These are phyloP conservation scores for Oemleria cerasiformis DNA, from an alignment of 306 rosid genomes.

Conservation along the genomic window DNA sequence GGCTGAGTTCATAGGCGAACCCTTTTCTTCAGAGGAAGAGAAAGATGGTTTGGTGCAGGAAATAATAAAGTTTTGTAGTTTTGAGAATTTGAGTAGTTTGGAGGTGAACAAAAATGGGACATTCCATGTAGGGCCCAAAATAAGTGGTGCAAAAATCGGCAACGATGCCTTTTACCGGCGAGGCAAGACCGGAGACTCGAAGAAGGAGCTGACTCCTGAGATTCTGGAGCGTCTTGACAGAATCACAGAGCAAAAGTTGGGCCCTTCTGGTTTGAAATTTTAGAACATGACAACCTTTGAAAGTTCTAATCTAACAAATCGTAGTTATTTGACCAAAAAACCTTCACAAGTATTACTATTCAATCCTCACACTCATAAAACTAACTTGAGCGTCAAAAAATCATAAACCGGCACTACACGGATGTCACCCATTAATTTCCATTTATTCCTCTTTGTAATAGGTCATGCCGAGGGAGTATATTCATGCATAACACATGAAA, in stretches of 20 bases:
- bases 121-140: not conserved
- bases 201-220: slow-evolving; percentile 11
- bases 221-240: slow-evolving; percentile 15
- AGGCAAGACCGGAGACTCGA: slow-evolving; percentile 27
- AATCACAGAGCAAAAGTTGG: slow-evolving; percentile 13
- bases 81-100: slow-evolving; percentile 21
- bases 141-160: not conserved
- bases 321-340: too few species aligned
- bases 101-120: slow-evolving; percentile 22
- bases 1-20: slow-evolving; percentile 19
- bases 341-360: too few species aligned
- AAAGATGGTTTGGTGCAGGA: not conserved
- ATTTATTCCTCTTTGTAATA: too few species aligned
- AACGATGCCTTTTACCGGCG: slow-evolving; percentile 8
- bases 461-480: too few species aligned
- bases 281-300: not conserved
- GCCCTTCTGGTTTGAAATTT: slow-evolving; percentile 1
- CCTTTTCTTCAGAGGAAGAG: slow-evolving; percentile 24
- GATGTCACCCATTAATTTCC: too few species aligned
- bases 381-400: too few species aligned
- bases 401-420: too few species aligned
- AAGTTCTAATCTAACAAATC: too few species aligned
- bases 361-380: too few species aligned
- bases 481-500: too few species aligned
- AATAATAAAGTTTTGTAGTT: slow-evolving; percentile 3